phyloP scores from a whole-genome alignment of 1,284 basidiomycete genomes.

The Heterobasidion parviporum region DNA sequence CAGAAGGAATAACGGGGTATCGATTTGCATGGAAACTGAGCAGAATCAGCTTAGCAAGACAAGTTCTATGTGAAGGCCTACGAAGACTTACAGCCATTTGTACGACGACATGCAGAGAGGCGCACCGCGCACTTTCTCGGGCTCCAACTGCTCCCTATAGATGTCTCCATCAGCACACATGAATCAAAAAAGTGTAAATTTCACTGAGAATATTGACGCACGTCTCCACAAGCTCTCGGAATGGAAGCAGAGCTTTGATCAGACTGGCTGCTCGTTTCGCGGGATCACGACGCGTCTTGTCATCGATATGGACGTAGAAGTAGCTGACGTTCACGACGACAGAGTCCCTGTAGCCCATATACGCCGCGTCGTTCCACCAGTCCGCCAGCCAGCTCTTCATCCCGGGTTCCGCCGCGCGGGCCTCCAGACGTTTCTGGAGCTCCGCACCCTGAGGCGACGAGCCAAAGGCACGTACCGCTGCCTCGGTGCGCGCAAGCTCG shows the following conservation, averaged over 20 bases:
- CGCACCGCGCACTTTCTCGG: slow-evolving; percentile 77
- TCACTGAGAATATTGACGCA: slow-evolving; percentile 25
- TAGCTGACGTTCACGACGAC: slow-evolving; percentile 95
- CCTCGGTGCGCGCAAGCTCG: slow-evolving; percentile 53
- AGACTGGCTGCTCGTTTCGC: slow-evolving; percentile 72
- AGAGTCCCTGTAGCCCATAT: slow-evolving; percentile 82
- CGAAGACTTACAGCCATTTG: slow-evolving; percentile 68
- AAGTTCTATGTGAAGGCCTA: too few species aligned
- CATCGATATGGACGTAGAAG: slow-evolving; percentile 86
- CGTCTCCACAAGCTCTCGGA: slow-evolving; percentile 78
- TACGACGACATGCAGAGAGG: slow-evolving; percentile 95
- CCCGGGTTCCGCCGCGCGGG: slow-evolving; percentile 56
- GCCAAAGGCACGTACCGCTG: slow-evolving; percentile 64
- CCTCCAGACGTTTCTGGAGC: slow-evolving; percentile 77
- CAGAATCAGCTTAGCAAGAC: background rate
- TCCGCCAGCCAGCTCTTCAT: slow-evolving; percentile 84
- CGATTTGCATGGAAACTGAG: slow-evolving; percentile 83
- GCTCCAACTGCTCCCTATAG: slow-evolving; percentile 71
- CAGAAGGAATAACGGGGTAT: slow-evolving; percentile 78
- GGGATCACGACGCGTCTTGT: slow-evolving; percentile 46
- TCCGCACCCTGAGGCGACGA: slow-evolving; percentile 61
- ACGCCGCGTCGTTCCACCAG: slow-evolving; percentile 97
- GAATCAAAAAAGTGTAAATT: too few species aligned
- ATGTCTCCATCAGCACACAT: too few species aligned
- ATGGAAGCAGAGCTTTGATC: slow-evolving; percentile 77